Percentiles rank a stretch among this genome's conserved stretches.
These are phyloP conservation scores for Diplodia sapinea DNA, from an alignment of 2,329 filamentous ascomycete species.

Conservation along the genomic window DNA sequence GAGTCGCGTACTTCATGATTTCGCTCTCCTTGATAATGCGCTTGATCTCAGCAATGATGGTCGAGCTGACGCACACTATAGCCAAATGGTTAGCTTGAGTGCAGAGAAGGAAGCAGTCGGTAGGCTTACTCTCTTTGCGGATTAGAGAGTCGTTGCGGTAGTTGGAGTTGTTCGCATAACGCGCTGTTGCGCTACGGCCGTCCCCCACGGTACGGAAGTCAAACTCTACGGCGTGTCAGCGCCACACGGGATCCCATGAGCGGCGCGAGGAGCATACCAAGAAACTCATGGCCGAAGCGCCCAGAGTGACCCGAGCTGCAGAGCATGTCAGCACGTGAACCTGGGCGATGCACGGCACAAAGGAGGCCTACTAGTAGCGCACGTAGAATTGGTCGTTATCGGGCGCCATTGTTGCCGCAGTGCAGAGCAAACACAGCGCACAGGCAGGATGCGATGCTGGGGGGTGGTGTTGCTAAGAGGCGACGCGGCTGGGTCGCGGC, in stretches of 20 bases:
- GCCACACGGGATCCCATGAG: slow-evolving; percentile 32
- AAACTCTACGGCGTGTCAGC: slow-evolving; percentile 70
- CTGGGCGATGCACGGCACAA: slow-evolving; percentile 40
- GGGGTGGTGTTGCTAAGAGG: slow-evolving; percentile 25
- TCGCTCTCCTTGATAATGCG: slow-evolving; percentile 96
- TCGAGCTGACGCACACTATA: slow-evolving; percentile 91
- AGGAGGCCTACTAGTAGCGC: slow-evolving; percentile 84
- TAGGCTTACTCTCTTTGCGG: slow-evolving; percentile 92
- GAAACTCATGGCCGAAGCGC: slow-evolving; percentile 96
- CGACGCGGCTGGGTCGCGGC: slow-evolving; percentile 29
- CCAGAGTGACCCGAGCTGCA: slow-evolving; percentile 93
- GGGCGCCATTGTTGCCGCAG: slow-evolving; percentile 60
- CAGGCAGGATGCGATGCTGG: slow-evolving; percentile 27
- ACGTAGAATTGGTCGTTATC: slow-evolving; percentile 88
- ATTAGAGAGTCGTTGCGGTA: slow-evolving; percentile 98
- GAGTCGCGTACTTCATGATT: slow-evolving; percentile 81
- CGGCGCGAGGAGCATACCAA: slow-evolving; percentile 64
- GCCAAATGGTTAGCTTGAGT: background rate
- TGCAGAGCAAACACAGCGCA: slow-evolving; percentile 36
- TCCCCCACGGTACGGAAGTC: slow-evolving; percentile 93
- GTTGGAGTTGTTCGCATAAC: slow-evolving; percentile 99
- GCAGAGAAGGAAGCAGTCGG: background rate
- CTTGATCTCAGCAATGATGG: slow-evolving; percentile 92
- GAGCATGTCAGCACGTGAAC: slow-evolving; percentile 44
- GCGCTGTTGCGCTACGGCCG: slow-evolving; percentile 87